Base-by-base conservation (phyloP, 2,329 filamentous ascomycete species). In the Decorospora gaudefroyi region DNA sequence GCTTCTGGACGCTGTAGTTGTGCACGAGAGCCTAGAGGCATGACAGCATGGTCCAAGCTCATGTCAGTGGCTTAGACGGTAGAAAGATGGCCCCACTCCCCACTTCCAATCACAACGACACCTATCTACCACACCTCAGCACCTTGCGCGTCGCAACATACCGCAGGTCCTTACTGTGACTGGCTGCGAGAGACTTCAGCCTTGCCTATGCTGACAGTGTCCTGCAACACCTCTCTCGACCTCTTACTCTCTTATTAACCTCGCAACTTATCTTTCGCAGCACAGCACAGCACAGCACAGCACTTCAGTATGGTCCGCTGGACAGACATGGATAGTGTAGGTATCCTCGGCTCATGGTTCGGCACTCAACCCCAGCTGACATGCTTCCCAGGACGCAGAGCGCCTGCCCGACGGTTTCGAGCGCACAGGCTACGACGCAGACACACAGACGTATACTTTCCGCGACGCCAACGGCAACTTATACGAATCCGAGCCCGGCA, bases 371-470 rank as follows among this genome's bases (percentile, higher is more conserved):
- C 15, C 10, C 4, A 23, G 32, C 37, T 36, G 12, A 43, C 34
- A 8, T 7, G 11, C 8, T 3, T 10, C 15, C 4, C 33, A 70
- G 67, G 79, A 82, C 51, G 72, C 76, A 15, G 71, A 77, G 43
- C 77, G 79, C 29, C 74, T 83, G 11, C 79, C 80, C 2, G 70
- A 76, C 27, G 79, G 79, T 64, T 79, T 82, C 74, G 61, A 69
- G 28, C 74, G 79, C 43, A 69, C 79, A 18, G 78, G 78, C 52
- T 82, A 83, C 68, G 79, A 82, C 49, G 77, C 78, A 41, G 78
- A 81, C 61, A 75, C 71, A 1, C 73, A 79, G 54, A 66, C 71
- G 38, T 81, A 81, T 65, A 79, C 75, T 13, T 82, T 76, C 64
- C 72, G 71, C 42, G 78, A 79, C 41, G 31, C 53, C 16, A 70